phyloP scores from a whole-genome alignment of 1,284 basidiomycete species.

The Schizophyllum commune region DNA sequence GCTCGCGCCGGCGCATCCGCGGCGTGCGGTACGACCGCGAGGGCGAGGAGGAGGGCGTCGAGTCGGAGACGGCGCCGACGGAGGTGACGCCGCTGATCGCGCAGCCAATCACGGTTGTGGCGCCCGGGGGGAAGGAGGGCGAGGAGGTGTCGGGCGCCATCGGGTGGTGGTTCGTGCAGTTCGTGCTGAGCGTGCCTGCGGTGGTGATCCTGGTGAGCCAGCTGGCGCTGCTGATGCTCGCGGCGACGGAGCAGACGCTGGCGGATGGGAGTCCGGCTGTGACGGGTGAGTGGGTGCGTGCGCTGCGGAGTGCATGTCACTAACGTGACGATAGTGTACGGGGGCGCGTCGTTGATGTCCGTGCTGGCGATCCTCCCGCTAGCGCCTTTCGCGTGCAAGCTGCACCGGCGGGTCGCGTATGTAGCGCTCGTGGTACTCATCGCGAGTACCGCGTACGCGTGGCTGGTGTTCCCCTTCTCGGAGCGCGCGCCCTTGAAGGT shows the following conservation, averaged over 20 bases:
- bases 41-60: constrained; percentile 20
- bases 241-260: constrained; percentile 49
- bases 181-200: constrained; percentile 48
- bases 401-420: constrained; percentile 38
- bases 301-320: not conserved
- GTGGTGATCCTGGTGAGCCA: constrained; percentile 54
- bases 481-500: constrained; percentile 54
- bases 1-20: constrained; percentile 5
- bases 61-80: constrained; percentile 26
- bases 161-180: constrained; percentile 59
- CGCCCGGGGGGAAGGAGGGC: constrained; percentile 14
- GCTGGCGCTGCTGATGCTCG: constrained; percentile 40
- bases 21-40: constrained; percentile 19
- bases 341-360: constrained; percentile 34
- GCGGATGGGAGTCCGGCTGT: constrained; percentile 52
- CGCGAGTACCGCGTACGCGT: constrained; percentile 35
- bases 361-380: constrained; percentile 50
- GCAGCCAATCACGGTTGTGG: constrained; percentile 18
- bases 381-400: constrained; percentile 52
- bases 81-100: constrained; percentile 31
- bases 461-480: constrained; percentile 56
- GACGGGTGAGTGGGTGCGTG: constrained; percentile 31
- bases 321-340: constrained; percentile 39
- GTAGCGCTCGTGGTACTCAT: constrained; percentile 36
- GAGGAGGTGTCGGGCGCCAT: constrained; percentile 29